A percentile compares a stretch with the other conserved stretches of the same genome.
Conservation (phyloP, 2,329 filamentous ascomycete genomes). For the Sporothrix euskadiensis region DNA sequence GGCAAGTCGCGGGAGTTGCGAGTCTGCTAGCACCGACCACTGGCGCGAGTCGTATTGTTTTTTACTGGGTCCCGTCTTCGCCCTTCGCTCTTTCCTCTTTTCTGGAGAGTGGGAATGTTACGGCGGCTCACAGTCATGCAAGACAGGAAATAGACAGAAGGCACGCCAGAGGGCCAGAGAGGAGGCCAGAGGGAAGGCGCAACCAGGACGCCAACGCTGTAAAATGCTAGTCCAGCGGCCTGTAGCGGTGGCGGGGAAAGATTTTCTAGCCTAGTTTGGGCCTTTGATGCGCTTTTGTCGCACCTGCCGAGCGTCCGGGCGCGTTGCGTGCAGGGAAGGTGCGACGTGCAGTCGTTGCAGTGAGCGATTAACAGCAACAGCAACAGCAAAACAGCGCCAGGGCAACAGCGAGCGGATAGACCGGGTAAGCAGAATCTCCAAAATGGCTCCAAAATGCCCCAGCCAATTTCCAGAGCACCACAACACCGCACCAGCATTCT, state of each 20-base stretch:
- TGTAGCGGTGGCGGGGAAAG: conserved; percentile 12
- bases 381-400: background rate
- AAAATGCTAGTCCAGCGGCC: too few relatives aligned
- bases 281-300: background rate
- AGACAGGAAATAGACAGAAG: background rate
- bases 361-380: conserved; percentile 16
- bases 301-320: conserved; percentile 16
- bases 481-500: background rate
- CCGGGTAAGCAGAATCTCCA: conserved; percentile 10
- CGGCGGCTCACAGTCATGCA: conserved; percentile 1
- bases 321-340: background rate
- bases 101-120: background rate
- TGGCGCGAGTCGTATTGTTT: conserved; percentile 12
- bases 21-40: background rate
- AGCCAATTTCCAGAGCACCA: conserved; percentile 13
- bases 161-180: background rate
- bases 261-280: conserved; percentile 10
- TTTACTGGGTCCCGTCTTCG: conserved; percentile 17
- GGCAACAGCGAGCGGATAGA: conserved; percentile 10
- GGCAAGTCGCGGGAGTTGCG: conserved; percentile 4
- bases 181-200: background rate
- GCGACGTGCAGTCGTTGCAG: background rate
- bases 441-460: background rate
- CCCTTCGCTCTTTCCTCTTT: conserved; percentile 13
- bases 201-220: background rate